phyloP scores from a whole-genome alignment of 1,139 yeast species.

The Yamadazyma epiphylla region DNA sequence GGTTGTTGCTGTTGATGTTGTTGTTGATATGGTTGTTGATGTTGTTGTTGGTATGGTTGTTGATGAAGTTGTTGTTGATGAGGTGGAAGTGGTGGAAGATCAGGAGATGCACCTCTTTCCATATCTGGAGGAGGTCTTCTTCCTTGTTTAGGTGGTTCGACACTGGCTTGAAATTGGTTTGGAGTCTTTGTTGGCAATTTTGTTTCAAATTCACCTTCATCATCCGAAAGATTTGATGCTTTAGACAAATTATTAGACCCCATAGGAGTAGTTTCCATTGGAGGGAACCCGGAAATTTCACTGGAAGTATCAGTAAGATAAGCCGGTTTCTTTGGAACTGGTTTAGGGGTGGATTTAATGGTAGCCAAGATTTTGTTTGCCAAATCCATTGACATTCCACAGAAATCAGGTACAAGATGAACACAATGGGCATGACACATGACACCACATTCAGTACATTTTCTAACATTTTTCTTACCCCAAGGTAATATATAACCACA shows the following conservation, averaged over 20 bases:
- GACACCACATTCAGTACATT: constrained; percentile 91
- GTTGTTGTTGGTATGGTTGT: constrained; percentile 10
- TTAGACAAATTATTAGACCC: constrained; percentile 7
- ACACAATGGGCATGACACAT: constrained; percentile 93
- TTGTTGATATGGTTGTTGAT: constrained; percentile 13
- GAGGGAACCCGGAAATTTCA: constrained; percentile 12
- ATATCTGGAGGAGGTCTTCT: constrained; percentile 22
- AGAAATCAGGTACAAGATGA: constrained; percentile 93
- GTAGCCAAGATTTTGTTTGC: constrained; percentile 86
- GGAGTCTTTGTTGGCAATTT: constrained; percentile 36
- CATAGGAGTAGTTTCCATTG: constrained; percentile 13
- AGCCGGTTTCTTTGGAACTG: constrained; percentile 12
- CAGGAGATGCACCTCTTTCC: background rate
- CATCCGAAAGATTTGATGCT: constrained; percentile 18
- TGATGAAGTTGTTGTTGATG: constrained; percentile 6
- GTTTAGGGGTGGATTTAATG: constrained; percentile 71
- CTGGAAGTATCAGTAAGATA: constrained; percentile 5
- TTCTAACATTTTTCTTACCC: constrained; percentile 91
- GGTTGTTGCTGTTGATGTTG: constrained; percentile 8
- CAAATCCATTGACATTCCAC: constrained; percentile 98
- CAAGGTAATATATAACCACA: constrained; percentile 95
- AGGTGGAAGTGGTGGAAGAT: constrained; percentile 8
- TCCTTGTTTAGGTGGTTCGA: constrained; percentile 20
- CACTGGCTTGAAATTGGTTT: constrained; percentile 30
- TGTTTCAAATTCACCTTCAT: constrained; percentile 20